Evolutionary conservation across 768 basidiomycete species (phyloP).

Genomic region (Porphyrellus cyaneotinctus): DNA sequence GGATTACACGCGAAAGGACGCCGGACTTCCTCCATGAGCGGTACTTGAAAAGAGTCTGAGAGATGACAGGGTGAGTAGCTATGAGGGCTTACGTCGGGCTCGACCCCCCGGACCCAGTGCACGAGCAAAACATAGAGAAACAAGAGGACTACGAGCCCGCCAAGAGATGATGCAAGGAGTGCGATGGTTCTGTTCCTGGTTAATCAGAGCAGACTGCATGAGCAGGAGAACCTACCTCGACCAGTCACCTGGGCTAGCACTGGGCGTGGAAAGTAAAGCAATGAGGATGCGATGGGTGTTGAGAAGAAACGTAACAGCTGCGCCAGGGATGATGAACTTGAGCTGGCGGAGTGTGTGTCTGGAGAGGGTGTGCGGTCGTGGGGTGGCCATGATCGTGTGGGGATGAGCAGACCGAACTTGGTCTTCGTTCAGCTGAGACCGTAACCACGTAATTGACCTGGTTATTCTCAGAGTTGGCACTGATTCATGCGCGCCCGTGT

Average conservation of each 20-base stretch:
- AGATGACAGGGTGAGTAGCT: neutral
- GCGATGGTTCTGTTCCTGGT: constrained; percentile 46
- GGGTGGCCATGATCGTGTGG: constrained; percentile 17
- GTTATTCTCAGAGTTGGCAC: neutral
- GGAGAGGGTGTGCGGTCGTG: constrained; percentile 25
- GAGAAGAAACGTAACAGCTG: constrained; percentile 56
- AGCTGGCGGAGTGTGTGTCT: constrained; percentile 63
- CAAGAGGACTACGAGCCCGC: constrained; percentile 57
- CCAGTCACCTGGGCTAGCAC: constrained; percentile 42
- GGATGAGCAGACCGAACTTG: neutral
- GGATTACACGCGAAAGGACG: constrained; percentile 63
- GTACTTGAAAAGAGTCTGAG: constrained; percentile 44
- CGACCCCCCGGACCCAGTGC: constrained; percentile 62
- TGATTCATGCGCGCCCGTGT: too few relatives aligned
- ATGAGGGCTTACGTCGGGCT: constrained; percentile 57
- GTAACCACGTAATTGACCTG: neutral
- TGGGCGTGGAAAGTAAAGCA: constrained; percentile 30
- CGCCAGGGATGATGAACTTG: constrained; percentile 75
- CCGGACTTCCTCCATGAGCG: constrained; percentile 71
- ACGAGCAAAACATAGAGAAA: constrained; percentile 69
- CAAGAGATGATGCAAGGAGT: constrained; percentile 49
- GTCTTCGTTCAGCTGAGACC: constrained; percentile 9
- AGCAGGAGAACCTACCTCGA: constrained; percentile 40
- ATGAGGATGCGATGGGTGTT: constrained; percentile 51
- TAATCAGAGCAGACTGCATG: neutral